Evolutionary conservation across 2,329 filamentous ascomycete genomes (phyloP), one percentile per base, ranked within the genome.

Genomic region (Trichoderma sp.): DNA sequence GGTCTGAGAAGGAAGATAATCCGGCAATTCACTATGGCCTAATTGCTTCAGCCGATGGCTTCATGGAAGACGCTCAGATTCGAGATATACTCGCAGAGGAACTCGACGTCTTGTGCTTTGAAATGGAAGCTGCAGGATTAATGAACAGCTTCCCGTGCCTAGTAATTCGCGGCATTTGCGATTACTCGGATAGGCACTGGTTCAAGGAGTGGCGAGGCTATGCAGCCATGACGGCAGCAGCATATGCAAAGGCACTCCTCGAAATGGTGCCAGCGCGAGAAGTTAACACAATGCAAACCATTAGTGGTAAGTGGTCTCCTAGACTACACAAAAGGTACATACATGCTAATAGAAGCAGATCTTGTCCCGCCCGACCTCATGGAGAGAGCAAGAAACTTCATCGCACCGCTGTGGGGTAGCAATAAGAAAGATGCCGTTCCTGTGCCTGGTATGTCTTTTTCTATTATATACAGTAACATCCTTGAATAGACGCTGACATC

Each of bases 101-200:
- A 35, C 27, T n/a, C 6, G 60, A 33, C 0, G 60, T 63, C 27
- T 63, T 63, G 60, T 63, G 60, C 18, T 63, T 63, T 21, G 60
- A 63, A 11, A 63, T 63, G 60, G 60, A 63, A 63, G 60, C 60
- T 6, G 60, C 60, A 35, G 60, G 60, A 6, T 82, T 86, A 4
- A 45, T 45, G 29, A 63, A 63, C 29, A 12, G 5, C 60, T 63
- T 63, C 11, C 60, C 60, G 5, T 35, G 60, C 5, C 29, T 63
- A n/a, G 29, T 63, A 12, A 63, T 63, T 21, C 60, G 60, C 8
- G 60, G 60, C 8, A 63, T 63, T 2, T 33, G 60, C n/a, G 60
- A 63, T 33, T 63, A 63, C 6, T 33, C 60, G 18, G 60, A 63
- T 1, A 21, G 8, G 0, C 60, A 63, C 18, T 33, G 29, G 60